A percentile compares a stretch with the other conserved stretches of the same genome.
Conservation (phyloP, 805 yeast species). For the Cyberlindnera americana region DNA sequence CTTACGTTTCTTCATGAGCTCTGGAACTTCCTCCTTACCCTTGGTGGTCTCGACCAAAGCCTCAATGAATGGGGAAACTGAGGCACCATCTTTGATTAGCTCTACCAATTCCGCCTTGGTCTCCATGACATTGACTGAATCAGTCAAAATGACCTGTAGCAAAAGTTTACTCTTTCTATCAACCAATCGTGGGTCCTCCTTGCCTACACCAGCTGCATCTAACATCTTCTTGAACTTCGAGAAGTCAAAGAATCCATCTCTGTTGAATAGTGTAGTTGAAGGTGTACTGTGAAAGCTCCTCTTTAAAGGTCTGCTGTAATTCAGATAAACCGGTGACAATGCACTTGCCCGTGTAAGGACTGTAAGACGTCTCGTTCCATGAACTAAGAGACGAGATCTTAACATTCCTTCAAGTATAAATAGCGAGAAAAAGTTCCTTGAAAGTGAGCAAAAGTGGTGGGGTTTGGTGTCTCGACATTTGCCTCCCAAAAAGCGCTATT, state of each 20-base stretch:
- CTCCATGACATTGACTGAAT: constrained; percentile 10
- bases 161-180: constrained; percentile 14
- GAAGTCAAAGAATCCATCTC: constrained; percentile 20
- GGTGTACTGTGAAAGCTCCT: constrained; percentile 8
- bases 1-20: constrained; percentile 9
- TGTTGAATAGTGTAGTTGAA: constrained; percentile 11
- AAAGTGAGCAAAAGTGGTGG: not conserved
- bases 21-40: constrained; percentile 6
- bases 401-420: constrained; percentile 4
- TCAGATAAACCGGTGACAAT: not conserved
- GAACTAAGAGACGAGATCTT: constrained; percentile 1
- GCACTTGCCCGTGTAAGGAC: not conserved
- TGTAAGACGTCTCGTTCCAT: not conserved
- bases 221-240: constrained; percentile 18
- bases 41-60: constrained; percentile 12
- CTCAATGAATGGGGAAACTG: constrained; percentile 19
- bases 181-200: constrained; percentile 10
- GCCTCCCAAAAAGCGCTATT: not conserved
- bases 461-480: not conserved
- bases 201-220: constrained; percentile 15
- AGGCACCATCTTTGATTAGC: constrained; percentile 15
- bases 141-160: constrained; percentile 16
- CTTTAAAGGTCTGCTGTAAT: not conserved
- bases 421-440: too few species aligned
- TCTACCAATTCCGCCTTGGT: constrained; percentile 12